Conservation (phyloP, 257 asterid species). For the Solanum tarijense region DNA sequence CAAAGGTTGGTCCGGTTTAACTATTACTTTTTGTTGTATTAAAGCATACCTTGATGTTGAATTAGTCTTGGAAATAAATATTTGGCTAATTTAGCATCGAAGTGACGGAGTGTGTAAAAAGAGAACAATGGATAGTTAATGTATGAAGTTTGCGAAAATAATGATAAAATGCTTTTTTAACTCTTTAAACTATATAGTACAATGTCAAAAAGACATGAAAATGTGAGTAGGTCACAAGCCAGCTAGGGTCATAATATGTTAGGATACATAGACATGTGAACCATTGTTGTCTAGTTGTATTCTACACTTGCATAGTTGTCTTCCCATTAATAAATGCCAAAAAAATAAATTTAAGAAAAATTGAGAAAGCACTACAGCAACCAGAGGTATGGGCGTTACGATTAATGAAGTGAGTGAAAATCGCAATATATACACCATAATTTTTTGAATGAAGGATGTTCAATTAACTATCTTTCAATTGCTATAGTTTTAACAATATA, state of each 20-base stretch:
- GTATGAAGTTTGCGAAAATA: not conserved
- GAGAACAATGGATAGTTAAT: not conserved
- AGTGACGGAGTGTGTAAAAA: not conserved
- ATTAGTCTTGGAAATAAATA: not conserved
- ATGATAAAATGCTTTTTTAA: not conserved
- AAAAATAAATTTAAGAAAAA: too few species aligned
- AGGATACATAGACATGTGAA: not conserved
- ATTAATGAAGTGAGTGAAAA: not conserved
- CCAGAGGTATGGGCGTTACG: rapidly evolving
- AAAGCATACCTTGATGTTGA: not conserved
- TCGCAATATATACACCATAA: not conserved
- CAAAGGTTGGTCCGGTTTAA: not conserved
- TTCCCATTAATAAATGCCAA: not conserved
- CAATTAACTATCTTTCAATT: not conserved
- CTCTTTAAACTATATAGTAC: not conserved
- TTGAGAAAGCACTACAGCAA: not conserved
- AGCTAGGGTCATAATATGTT: not conserved
- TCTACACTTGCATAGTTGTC: not conserved
- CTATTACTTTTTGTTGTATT: not conserved
- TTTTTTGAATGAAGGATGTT: not conserved
- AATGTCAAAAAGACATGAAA: not conserved
- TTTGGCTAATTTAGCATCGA: not conserved
- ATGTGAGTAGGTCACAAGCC: not conserved
- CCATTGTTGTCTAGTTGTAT: not conserved
- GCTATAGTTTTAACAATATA: too few species aligned